phyloP scores from a whole-genome alignment of 2,329 filamentous ascomycete genomes.

The Macrophomina pseudophaseolina region DNA sequence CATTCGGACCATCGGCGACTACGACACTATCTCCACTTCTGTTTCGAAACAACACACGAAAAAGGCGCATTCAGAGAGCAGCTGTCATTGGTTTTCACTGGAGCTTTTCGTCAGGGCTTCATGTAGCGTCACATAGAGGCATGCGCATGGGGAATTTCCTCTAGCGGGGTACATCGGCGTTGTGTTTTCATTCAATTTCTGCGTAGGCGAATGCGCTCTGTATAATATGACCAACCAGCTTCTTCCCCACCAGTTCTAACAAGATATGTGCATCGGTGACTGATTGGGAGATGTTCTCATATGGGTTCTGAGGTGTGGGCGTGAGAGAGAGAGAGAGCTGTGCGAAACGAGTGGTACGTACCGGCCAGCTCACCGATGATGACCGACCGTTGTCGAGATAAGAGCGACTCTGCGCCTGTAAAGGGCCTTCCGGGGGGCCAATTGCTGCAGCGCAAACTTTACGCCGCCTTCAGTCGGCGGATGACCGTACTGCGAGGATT shows the following conservation, averaged over 20 bases:
- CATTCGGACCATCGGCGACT: not conserved
- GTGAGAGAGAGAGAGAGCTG: no score
- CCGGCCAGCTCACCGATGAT: no score
- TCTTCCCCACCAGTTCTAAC: not conserved
- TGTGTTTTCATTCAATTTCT: not conserved
- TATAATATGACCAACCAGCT: constrained; percentile 12
- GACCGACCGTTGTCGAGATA: no score
- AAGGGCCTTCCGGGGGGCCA: no score
- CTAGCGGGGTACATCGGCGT: not conserved
- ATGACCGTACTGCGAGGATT: no score
- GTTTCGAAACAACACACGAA: not conserved
- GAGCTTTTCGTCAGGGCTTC: not conserved
- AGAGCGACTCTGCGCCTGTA: no score
- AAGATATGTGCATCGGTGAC: not conserved
- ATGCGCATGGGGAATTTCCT: constrained; percentile 4
- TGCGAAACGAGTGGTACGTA: no score
- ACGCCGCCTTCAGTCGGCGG: no score
- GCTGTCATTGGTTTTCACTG: not conserved
- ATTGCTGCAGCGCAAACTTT: no score
- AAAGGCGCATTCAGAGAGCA: not conserved
- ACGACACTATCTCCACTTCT: constrained; percentile 3
- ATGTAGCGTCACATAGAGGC: constrained; percentile 10
- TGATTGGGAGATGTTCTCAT: not conserved
- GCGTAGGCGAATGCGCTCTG: not conserved
- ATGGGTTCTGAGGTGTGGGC: no score